These are phyloP conservation scores for Vigna hirtella DNA, from an alignment of 306 rosid genomes.

Conservation along the genomic window DNA sequence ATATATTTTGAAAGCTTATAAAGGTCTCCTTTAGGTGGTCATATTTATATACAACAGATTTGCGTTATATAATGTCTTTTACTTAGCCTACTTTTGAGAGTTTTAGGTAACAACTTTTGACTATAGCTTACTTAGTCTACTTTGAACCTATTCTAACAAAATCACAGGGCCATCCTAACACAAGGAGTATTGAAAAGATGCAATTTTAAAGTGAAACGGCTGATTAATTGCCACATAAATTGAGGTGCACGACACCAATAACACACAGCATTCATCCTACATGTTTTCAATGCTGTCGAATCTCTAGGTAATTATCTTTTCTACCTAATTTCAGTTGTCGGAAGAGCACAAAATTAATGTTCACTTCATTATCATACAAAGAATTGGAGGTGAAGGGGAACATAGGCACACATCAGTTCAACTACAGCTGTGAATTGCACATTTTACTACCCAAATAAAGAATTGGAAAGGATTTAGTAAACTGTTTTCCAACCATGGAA, in stretches of 20 bases:
- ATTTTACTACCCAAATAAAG: slow-evolving; percentile 2
- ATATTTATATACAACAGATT: too few relatives aligned
- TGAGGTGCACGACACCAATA: neutral
- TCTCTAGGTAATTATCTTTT: slow-evolving; percentile 14
- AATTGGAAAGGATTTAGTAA: neutral
- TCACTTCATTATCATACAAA: neutral
- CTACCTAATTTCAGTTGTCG: neutral
- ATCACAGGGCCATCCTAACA: too few relatives aligned
- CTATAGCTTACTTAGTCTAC: too few relatives aligned
- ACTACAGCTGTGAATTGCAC: slow-evolving; percentile 6
- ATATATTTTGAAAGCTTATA: too few relatives aligned
- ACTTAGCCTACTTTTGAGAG: too few relatives aligned
- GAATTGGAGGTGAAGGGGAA: neutral
- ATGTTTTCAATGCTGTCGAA: slow-evolving; percentile 24
- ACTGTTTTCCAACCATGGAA: slow-evolving; percentile 10
- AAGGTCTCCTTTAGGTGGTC: too few relatives aligned
- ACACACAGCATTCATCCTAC: slow-evolving; percentile 1
- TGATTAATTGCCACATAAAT: neutral
- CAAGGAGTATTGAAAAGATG: too few relatives aligned
- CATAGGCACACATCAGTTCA: neutral
- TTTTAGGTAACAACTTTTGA: too few relatives aligned
- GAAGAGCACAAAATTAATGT: neutral
- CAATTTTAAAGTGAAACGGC: neutral
- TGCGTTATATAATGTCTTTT: too few relatives aligned
- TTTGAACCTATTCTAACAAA: too few relatives aligned